Base-by-base conservation (phyloP, 2,329 filamentous ascomycete genomes). In the Mycosphaerella arachidis region DNA sequence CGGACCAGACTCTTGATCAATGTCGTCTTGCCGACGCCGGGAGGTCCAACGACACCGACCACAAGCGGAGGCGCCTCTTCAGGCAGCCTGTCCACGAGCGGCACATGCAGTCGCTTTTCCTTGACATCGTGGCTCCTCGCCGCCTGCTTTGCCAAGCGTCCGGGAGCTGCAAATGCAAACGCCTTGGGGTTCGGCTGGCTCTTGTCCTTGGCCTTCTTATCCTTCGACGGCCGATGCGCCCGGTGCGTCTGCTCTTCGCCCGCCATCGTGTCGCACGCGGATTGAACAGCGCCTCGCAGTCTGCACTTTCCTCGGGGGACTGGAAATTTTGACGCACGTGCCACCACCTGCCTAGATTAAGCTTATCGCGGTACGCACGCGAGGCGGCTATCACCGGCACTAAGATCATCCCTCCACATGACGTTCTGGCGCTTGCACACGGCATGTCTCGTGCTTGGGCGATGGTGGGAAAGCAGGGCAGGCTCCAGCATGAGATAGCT, bases 51-150 rank as follows among this genome's bases (percentile, higher is more conserved):
- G 62, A 99, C 92, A 62, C 91, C 87, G 68, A 97, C 93, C 59
- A 99, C 86, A 61, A 95, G 86, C 60, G 94, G 94, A 29, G 94
- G 92, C 16, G 94, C 90, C 79, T 97, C 94, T 76, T 97, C 93
- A 66, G 94, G 93, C 30, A 97, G 82, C 67, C 95, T 88, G 81
- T 99, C 94, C 78, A 97, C 90, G 74, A 96, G 89, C 48, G 94
- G 94, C 18, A 99, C 94, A 82, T 99, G 95, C 43, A 97, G 83
- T 61, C 93, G 86, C 78, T 95, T 97, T 78, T 99, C 95, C 82
- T 91, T 94, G 76, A 96, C 86, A 83, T 91, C 88, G 71, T 87
- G 83, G 60, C 86, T 88, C 71, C 89, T 82, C 56, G 87, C 86
- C 5, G 88, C 89, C 66, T 90, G 85, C 74, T 87, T 89, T 61